Percentiles rank a stretch among this genome's conserved stretches.
Conservation (phyloP, 345 rosid genomes). For the Eutrema heterophyllum region DNA sequence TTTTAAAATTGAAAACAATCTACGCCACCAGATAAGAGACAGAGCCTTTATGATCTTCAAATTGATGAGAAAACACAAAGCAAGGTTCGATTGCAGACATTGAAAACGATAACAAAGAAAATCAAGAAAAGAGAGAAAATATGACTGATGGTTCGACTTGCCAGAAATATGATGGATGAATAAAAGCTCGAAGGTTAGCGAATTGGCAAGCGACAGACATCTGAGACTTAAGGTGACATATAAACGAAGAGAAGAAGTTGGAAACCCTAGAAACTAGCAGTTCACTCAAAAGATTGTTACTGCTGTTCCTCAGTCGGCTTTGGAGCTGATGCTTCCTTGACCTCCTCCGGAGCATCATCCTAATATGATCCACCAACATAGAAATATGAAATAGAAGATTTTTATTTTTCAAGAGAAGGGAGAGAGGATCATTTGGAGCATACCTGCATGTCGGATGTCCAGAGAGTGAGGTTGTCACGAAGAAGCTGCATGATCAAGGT, state of each 20-base stretch:
- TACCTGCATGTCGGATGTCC: constrained; percentile 99
- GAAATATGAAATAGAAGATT: not conserved
- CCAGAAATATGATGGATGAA: constrained; percentile 18
- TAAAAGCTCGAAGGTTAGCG: not conserved
- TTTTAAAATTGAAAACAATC: not conserved
- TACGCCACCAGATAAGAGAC: constrained; percentile 6
- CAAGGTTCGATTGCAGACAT: constrained; percentile 18
- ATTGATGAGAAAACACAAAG: constrained; percentile 29
- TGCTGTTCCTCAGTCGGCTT: constrained; percentile 66
- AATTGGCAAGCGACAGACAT: constrained; percentile 2
- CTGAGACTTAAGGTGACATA: constrained; percentile 7
- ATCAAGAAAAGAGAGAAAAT: constrained; percentile 17
- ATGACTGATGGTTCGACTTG: constrained; percentile 15
- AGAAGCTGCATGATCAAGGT: constrained; percentile 99
- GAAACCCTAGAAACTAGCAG: constrained; percentile 27
- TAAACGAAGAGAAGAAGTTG: constrained; percentile 6
- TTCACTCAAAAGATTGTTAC: constrained; percentile 29
- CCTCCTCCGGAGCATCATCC: constrained; percentile 93
- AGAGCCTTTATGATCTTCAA: constrained; percentile 25
- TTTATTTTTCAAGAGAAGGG: too few species aligned
- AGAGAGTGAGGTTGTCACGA: constrained; percentile 93
- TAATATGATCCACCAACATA: constrained; percentile 17
- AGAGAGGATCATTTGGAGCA: not conserved
- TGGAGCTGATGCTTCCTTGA: constrained; percentile 67
- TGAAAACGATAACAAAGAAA: constrained; percentile 4